These are phyloP conservation scores for Pyricularia sp. DNA, from an alignment of 2,329 filamentous ascomycete genomes.

Conservation along the genomic window DNA sequence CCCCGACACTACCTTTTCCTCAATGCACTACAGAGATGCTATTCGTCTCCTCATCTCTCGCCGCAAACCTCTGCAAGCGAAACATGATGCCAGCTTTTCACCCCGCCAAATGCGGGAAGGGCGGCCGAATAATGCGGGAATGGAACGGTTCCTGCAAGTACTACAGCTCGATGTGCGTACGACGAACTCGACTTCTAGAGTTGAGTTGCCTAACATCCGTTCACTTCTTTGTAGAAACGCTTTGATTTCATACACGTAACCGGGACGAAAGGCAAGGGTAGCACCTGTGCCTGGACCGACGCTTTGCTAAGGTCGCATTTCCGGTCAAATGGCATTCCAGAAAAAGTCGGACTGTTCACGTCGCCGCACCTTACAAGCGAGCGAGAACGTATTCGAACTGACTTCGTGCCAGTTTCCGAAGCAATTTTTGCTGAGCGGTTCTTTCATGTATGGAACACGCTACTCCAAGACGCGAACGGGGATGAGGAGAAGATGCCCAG, in stretches of 20 bases:
- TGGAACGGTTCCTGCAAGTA: background rate
- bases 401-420: background rate
- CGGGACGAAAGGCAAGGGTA: slow-evolving; percentile 3
- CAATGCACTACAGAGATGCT: background rate
- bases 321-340: background rate
- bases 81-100: background rate
- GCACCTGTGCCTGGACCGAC: slow-evolving; percentile 3
- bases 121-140: background rate
- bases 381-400: background rate
- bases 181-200: background rate
- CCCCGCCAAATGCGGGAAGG: background rate
- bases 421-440: background rate
- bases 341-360: slow-evolving; percentile 1
- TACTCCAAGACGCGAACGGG: background rate
- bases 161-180: background rate
- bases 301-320: slow-evolving; percentile 3
- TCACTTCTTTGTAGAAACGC: background rate
- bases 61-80: background rate
- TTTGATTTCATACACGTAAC: slow-evolving; percentile 4
- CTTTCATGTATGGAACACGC: background rate
- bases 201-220: background rate
- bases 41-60: background rate
- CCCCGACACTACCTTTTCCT: background rate
- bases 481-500: slow-evolving; percentile 1
- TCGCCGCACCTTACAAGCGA: background rate